These are phyloP conservation scores for Deuterostichococcus epilithicus DNA, from an alignment of 139 green algal species.

Conservation along the genomic window DNA sequence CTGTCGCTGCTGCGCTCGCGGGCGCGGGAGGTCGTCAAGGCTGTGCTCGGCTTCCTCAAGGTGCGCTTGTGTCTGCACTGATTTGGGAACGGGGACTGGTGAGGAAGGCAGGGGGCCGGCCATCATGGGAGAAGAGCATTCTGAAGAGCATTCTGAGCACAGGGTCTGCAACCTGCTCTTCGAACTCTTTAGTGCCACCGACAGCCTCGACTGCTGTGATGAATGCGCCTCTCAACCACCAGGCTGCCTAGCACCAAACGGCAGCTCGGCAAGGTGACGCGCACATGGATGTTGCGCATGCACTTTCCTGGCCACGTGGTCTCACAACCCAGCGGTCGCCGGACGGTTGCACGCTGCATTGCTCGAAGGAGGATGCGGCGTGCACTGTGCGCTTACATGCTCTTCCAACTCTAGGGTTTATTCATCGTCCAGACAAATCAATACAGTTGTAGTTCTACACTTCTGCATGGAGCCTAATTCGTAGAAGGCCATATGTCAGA, in stretches of 20 bases:
- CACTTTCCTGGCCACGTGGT: neutral
- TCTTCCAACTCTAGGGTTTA: no score
- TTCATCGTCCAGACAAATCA: no score
- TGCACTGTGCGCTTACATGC: neutral
- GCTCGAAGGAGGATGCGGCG: neutral
- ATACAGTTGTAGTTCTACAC: no score
- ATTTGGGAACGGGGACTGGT: no score
- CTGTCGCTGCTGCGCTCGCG: slow-evolving; percentile 82
- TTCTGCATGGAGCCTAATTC: no score
- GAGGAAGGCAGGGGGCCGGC: no score
- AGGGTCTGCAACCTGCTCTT: no score
- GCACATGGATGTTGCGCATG: neutral
- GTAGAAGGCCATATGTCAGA: no score
- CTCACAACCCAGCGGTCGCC: neutral
- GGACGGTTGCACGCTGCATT: neutral
- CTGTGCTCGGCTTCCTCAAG: slow-evolving; percentile 92
- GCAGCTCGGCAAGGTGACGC: neutral
- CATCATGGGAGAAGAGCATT: no score
- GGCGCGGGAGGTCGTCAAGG: slow-evolving; percentile 86
- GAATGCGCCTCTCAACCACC: neutral
- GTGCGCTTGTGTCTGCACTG: slow-evolving; percentile 49
- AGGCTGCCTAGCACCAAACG: neutral
- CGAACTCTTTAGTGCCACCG: no score
- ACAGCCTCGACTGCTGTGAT: no score
- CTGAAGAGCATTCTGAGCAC: no score